phyloP scores from a whole-genome alignment of 2,329 filamentous ascomycete species.

The Aureobasidium subglaciale region DNA sequence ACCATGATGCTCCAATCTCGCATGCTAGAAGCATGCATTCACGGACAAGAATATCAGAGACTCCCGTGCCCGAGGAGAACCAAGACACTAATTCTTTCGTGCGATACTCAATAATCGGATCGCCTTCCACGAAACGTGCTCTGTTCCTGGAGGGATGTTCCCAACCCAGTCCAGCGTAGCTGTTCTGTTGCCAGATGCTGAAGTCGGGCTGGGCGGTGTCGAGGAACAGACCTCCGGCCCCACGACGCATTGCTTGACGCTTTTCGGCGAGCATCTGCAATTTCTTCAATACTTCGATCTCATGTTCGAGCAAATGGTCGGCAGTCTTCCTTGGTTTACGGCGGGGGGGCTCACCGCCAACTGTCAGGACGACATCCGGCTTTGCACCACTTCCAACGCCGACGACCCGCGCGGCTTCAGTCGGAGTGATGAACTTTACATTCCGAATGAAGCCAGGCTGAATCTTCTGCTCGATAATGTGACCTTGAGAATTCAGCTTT shows the following conservation, averaged over 20 bases:
- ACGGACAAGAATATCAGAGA: slow-evolving; percentile 30
- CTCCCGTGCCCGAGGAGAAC: slow-evolving; percentile 20
- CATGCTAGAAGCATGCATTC: slow-evolving; percentile 52
- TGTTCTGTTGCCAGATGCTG: slow-evolving; percentile 30
- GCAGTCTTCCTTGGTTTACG: slow-evolving; percentile 18
- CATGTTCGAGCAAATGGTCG: slow-evolving; percentile 17
- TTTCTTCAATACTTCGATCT: slow-evolving; percentile 10
- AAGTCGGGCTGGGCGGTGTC: slow-evolving; percentile 25
- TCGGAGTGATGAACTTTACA: slow-evolving; percentile 46
- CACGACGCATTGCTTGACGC: slow-evolving; percentile 28
- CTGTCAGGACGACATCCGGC: slow-evolving; percentile 22
- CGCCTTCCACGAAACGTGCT: slow-evolving; percentile 34
- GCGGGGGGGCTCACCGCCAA: slow-evolving; percentile 29
- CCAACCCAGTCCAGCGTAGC: slow-evolving; percentile 32
- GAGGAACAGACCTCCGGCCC: slow-evolving; percentile 34
- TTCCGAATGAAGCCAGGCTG: slow-evolving; percentile 48
- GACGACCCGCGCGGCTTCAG: slow-evolving; percentile 24
- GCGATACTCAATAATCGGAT: slow-evolving; percentile 37
- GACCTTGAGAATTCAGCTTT: slow-evolving; percentile 44
- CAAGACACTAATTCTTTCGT: slow-evolving; percentile 29
- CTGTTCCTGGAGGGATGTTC: slow-evolving; percentile 33
- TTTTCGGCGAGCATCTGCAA: slow-evolving; percentile 30
- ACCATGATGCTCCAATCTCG: slow-evolving; percentile 46
- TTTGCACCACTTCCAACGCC: slow-evolving; percentile 15
- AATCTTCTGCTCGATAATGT: slow-evolving; percentile 49